These are phyloP conservation scores for Sapria himalayana DNA, from an alignment of 345 rosid genomes.

Conservation along the genomic window DNA sequence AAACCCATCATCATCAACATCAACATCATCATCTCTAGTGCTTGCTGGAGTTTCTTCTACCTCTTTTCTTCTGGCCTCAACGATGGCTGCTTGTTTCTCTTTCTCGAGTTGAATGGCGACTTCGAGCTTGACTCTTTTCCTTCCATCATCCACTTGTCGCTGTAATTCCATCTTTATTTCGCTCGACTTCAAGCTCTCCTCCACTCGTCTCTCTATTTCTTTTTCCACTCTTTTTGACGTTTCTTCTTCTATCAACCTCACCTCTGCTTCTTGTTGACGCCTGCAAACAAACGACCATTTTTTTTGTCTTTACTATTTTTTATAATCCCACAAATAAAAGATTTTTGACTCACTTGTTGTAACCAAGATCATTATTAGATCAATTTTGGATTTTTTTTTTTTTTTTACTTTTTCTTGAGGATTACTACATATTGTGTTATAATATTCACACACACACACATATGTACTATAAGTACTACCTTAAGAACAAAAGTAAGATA, in stretches of 20 bases:
- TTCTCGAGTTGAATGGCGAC: conserved; percentile 64
- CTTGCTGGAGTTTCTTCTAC: conserved; percentile 14
- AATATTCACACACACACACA: too few species aligned
- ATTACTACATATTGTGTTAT: too few species aligned
- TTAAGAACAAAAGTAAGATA: too few species aligned
- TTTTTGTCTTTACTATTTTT: too few species aligned
- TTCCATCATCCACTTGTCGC: conserved; percentile 51
- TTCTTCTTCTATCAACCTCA: conserved; percentile 81
- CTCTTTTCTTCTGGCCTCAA: conserved; percentile 62
- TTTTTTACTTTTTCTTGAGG: too few species aligned
- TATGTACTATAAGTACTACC: too few species aligned
- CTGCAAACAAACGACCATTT: conserved; percentile 30
- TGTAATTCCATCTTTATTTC: conserved; percentile 50
- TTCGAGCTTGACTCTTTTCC: conserved; percentile 48
- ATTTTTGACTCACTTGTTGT: too few species aligned
- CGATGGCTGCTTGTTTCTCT: conserved; percentile 51
- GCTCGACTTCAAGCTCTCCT: conserved; percentile 53
- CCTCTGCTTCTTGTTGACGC: conserved; percentile 84
- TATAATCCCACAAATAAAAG: too few species aligned
- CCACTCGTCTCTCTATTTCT: conserved; percentile 52
- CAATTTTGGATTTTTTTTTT: too few species aligned
- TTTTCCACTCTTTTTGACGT: conserved; percentile 71
- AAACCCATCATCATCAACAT: neutral
- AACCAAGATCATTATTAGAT: too few species aligned
- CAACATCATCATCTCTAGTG: neutral